These are phyloP conservation scores for Talaromyces amestolkiae DNA, from an alignment of 2,329 filamentous ascomycete genomes.

Conservation along the genomic window DNA sequence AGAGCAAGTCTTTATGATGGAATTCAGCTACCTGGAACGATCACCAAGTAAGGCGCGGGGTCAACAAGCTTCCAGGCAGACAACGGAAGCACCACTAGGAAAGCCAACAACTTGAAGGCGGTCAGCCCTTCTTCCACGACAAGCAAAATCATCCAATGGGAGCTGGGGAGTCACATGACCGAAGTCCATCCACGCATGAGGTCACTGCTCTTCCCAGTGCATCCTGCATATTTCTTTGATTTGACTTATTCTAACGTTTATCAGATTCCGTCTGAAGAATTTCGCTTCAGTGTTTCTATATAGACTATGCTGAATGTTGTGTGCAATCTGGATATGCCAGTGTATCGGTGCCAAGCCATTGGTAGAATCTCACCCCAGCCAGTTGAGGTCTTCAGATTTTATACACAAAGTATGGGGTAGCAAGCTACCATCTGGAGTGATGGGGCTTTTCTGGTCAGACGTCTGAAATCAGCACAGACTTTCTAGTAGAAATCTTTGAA, in stretches of 20 bases:
- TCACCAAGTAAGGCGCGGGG: slow-evolving; percentile 13
- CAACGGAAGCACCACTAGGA: slow-evolving; percentile 10
- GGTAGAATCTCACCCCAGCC: not conserved
- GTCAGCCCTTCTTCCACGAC: not conserved
- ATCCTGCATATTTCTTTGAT: too few relatives aligned
- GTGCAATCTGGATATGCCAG: too few relatives aligned
- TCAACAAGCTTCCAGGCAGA: slow-evolving; percentile 14
- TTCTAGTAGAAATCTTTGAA: not conserved
- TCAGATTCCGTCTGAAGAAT: too few relatives aligned
- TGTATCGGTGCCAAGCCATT: not conserved
- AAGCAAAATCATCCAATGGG: too few relatives aligned
- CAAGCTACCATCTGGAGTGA: not conserved
- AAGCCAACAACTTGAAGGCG: slow-evolving; percentile 11
- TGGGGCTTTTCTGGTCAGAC: not conserved
- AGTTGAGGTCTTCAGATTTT: not conserved
- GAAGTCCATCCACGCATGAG: too few relatives aligned
- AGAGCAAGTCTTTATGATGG: not conserved
- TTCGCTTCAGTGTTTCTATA: too few relatives aligned
- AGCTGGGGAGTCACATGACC: too few relatives aligned
- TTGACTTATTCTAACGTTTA: too few relatives aligned
- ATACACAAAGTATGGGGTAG: not conserved
- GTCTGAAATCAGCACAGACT: not conserved
- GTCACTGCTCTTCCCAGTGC: too few relatives aligned
- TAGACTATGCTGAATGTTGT: too few relatives aligned
- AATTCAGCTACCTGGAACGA: not conserved